Base-by-base conservation (phyloP, 495 filamentous ascomycete genomes). In the Penicillium argentinense region DNA sequence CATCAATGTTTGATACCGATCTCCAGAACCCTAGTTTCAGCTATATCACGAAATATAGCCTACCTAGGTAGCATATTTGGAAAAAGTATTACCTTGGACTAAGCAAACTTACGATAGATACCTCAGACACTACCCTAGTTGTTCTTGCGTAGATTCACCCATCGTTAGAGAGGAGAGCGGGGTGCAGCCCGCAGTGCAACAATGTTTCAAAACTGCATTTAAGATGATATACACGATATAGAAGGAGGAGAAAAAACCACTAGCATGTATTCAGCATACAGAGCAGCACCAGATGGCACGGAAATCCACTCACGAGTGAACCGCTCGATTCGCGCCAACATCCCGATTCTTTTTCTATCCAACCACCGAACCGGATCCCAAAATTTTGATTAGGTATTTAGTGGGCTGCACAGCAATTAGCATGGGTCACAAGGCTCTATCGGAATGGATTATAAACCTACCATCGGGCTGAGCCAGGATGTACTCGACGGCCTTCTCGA, bases 401-500 rank as follows among this genome's bases (percentile, higher is more conserved):
- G 59, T 74, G 69, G 32, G 69, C 69, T 74, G 40, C 9, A 12
- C 6, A 19, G 24, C 13, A 41, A 53, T 64, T 38, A 70, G 59
- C 40, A 23, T 7, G 32, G 38, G 12, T 9, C 12, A n/a, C n/a
- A n/a, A n/a, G n/a, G n/a, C n/a, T n/a, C n/a, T n/a, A n/a, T n/a
- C n/a, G n/a, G n/a, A n/a, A n/a, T n/a, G n/a, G 5, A 26, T 13
- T 19, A 30, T 11, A 24, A n/a, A 41, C 69, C 59, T 68, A 75
- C 72, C 92, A 78, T 96, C 91, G 62, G 92, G 92, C 77, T 97
- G 92, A 62, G 84, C 83, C 62, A 91, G 67, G 75, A 97, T 96
- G 78, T 97, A 97, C 66, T 89, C 82, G 49, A 97, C 90, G 42
- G 92, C 92, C 80, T 96, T 85, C 64, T 95, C 88, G 53, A 97